A percentile compares a stretch with the other conserved stretches of the same genome.
These are phyloP conservation scores for Paraurostyla sp. DNA, from an alignment of 73 alveolate species.

Conservation along the genomic window DNA sequence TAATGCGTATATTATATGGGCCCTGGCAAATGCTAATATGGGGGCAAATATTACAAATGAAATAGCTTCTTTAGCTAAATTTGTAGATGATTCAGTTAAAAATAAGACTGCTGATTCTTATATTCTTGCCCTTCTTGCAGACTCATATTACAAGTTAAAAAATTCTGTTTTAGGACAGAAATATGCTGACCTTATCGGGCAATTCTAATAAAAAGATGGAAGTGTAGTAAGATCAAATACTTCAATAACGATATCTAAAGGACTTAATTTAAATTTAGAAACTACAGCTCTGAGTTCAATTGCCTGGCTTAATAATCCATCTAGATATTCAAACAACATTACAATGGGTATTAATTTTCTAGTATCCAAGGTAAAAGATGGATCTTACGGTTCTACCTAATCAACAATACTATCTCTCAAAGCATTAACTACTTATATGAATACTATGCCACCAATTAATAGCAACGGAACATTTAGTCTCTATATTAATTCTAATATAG, in stretches of 20 bases:
- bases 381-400: not conserved
- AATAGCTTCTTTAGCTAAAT: not conserved
- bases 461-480: not conserved
- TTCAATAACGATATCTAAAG: not conserved
- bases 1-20: not conserved
- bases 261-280: not conserved
- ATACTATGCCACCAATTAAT: not conserved
- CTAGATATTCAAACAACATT: not conserved
- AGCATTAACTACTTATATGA: not conserved
- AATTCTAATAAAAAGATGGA: not conserved
- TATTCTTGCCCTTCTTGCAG: not conserved
- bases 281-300: not conserved
- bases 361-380: not conserved
- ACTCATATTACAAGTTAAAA: not conserved
- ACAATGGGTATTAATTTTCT: not conserved
- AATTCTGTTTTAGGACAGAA: not conserved
- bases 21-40: not conserved
- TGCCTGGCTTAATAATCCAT: not conserved
- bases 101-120: not conserved
- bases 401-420: not conserved
- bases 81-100: not conserved
- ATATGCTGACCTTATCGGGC: not conserved
- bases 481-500: no score
- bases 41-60: not conserved
- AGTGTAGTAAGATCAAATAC: not conserved